Evolutionary conservation across 2,329 filamentous ascomycete species (phyloP), one percentile per base, ranked within the genome.

Genomic region (Balansia obtecta): DNA sequence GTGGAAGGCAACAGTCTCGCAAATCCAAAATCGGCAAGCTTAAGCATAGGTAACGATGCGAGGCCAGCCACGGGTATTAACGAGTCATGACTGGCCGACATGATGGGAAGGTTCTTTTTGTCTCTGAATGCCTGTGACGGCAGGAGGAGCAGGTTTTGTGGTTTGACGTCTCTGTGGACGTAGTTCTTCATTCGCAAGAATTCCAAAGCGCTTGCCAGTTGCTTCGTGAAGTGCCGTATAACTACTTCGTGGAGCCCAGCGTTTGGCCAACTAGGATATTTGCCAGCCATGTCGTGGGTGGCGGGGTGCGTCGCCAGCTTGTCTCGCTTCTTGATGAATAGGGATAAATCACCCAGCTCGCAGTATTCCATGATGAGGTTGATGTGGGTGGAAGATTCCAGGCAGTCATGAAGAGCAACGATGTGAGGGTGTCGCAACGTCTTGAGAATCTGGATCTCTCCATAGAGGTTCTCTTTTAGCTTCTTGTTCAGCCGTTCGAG

Each of bases 331-430:
- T 93, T 95, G 71, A 98, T 96, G 68, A 98, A 97, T 49, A 91
- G 76, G 11, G 93, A 95, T 52, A 98, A 71, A 63, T 98, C 93
- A 20, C 93, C 91, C 40, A 98, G 78, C 64, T 95, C 88, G 70
- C 93, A 97, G 69, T 94, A 97, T 71, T 98, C 93, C 91, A 97
- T 98, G 55, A 97, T 84, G 52, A 98, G 79, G 69, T 98, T 93
- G 69, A 97, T 96, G 63, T 95, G 87, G 20, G 84, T 83, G 3
- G 80, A 73, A 0, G 88, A 85, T 67, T 97, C 90, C 66, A 91
- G 79, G 71, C 90, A 96, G 69, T 95, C 88, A 72, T 96, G 90
- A 45, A 98, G 83, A 58, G 89, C 87, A 57, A 97, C 93, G 59
- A 98, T 96, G 64, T 98, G 93, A 30, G 93, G 93, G 68, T 98